Base-by-base conservation (phyloP, 192 early-diverging fungal genomes). In the Podochytrium sp. region DNA sequence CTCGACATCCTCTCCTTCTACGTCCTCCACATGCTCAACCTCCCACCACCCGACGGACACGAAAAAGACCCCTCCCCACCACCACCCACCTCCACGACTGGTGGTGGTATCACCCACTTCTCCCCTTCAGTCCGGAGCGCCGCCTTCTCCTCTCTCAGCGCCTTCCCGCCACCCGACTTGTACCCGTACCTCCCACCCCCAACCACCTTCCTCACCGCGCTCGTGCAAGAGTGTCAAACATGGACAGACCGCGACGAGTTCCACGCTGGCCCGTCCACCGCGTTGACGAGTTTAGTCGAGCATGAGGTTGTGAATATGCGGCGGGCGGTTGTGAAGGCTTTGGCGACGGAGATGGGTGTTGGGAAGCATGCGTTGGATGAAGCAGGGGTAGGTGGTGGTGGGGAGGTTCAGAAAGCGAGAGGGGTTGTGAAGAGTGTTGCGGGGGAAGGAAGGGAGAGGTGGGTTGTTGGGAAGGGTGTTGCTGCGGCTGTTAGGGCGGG, bases 291-390 rank as follows among this genome's bases (percentile, higher is more conserved):
- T 27, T 43, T 66, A 4, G 42, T 50, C 14, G 7, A 10, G 1
- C 65, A 66, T 30, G 65, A 66, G 50, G 30, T 66, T 7, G 12
- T 16, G 20, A 66, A 66, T 27, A 66, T 66, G 65, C 65, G 65
- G 1, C 39, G 65, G 1, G 65, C 65, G 10, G 65, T 66, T 29
- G 12, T 66, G 10, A 66, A 66, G 30, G 65, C 65, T 0, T 14
- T 66, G 43, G 65, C 65, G n/a, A 34, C 65, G 12, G 65, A 66
- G 23, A 34, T 50, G 23, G 65, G 65, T 18, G 65, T 66, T 18
- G 43, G 43, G 2, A 16, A 33, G 7, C 40, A 43, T 30, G 43
- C 43, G 7, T 20, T 66, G 25, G 43, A n/a, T 18, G 65, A 66
- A 51, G n/a, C 32, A 14, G 23, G 56, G 29, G 16, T 23, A 29